Percentiles rank a stretch among this genome's conserved stretches.
Conservation (phyloP, 1,284 basidiomycete species). For the Grifola frondosa region DNA sequence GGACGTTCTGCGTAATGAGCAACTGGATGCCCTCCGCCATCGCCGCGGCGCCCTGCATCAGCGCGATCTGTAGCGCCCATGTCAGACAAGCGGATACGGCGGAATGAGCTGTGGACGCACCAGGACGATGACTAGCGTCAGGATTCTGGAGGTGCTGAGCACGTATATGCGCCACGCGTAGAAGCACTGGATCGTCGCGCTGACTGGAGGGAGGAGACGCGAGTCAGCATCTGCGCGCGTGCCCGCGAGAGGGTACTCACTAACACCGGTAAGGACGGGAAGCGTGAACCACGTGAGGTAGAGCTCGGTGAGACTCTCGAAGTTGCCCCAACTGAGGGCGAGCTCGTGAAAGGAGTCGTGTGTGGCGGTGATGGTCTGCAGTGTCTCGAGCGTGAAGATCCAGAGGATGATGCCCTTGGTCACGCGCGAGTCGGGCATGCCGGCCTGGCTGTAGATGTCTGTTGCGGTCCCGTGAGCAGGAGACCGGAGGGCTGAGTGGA, state of each 20-base stretch:
- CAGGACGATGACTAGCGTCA: slow-evolving; percentile 3
- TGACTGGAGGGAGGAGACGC: slow-evolving; percentile 3
- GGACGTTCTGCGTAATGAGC: neutral
- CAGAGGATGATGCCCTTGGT: slow-evolving; percentile 22
- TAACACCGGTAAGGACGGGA: slow-evolving; percentile 25
- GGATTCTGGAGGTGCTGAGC: slow-evolving; percentile 5
- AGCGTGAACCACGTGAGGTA: slow-evolving; percentile 24
- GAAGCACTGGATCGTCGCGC: slow-evolving; percentile 10
- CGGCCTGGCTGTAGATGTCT: slow-evolving; percentile 3
- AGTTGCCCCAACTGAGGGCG: slow-evolving; percentile 28
- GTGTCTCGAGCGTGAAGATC: slow-evolving; percentile 22
- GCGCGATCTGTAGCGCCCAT: too few relatives aligned
- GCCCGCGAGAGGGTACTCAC: slow-evolving; percentile 11
- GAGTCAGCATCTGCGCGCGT: neutral
- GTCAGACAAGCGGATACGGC: neutral
- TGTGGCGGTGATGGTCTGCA: slow-evolving; percentile 24
- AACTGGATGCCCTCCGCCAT: slow-evolving; percentile 11
- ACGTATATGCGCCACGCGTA: slow-evolving; percentile 18
- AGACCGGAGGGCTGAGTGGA: too few relatives aligned
- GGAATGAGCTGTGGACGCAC: neutral
- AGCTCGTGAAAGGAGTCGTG: slow-evolving; percentile 25
- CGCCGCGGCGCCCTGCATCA: slow-evolving; percentile 6
- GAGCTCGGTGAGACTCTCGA: slow-evolving; percentile 5
- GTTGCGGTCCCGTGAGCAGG: too few relatives aligned
- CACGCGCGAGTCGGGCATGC: slow-evolving; percentile 9